These are phyloP conservation scores for Geosmithia morbida DNA, from an alignment of 2,329 filamentous ascomycete genomes.

Conservation along the genomic window DNA sequence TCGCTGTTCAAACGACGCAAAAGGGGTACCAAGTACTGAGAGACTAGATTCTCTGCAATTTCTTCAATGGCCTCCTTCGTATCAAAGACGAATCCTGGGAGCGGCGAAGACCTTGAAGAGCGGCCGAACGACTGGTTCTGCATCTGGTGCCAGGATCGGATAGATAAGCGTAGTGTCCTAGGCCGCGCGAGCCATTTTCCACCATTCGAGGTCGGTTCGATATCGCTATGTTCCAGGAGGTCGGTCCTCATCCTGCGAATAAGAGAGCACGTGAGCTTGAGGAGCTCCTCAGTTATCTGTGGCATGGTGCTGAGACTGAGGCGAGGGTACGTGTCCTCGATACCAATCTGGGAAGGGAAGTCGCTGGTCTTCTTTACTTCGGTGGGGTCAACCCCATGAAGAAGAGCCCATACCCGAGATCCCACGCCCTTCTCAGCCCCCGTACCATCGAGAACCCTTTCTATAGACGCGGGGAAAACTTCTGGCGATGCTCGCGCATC, in stretches of 20 bases:
- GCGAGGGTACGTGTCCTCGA: conserved; percentile 79
- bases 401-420: conserved; percentile 55
- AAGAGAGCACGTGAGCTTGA: conserved; percentile 53
- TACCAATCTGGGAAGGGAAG: conserved; percentile 77
- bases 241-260: conserved; percentile 68
- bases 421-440: conserved; percentile 62
- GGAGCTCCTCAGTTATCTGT: conserved; percentile 53
- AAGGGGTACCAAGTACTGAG: conserved; percentile 53
- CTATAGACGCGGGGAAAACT: conserved; percentile 51
- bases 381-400: conserved; percentile 67
- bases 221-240: conserved; percentile 36
- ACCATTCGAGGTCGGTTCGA: conserved; percentile 18
- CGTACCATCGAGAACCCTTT: conserved; percentile 53
- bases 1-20: conserved; percentile 63
- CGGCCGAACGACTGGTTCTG: conserved; percentile 49
- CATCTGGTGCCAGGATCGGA: conserved; percentile 41
- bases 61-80: conserved; percentile 40
- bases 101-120: conserved; percentile 58
- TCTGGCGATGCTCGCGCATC: conserved; percentile 47
- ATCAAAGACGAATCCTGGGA: conserved; percentile 63
- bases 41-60: conserved; percentile 54
- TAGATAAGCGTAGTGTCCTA: conserved; percentile 67
- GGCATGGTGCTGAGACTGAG: conserved; percentile 53
- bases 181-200: conserved; percentile 64
- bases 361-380: conserved; percentile 59